phyloP scores from a whole-genome alignment of 208 protist species.

The Herpetomonas samuelpessoai region DNA sequence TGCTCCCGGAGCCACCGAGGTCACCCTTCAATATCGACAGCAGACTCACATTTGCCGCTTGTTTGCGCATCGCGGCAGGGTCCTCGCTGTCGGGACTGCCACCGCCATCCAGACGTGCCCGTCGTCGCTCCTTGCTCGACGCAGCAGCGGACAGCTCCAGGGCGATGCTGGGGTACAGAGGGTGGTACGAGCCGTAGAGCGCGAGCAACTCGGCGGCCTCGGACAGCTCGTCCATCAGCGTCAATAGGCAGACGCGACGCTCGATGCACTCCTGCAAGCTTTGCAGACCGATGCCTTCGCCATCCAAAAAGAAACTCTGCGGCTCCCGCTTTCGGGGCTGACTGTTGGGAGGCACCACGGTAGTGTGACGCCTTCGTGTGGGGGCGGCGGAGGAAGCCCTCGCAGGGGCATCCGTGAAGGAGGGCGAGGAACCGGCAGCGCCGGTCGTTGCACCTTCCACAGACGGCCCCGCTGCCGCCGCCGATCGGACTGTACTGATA shows the following conservation, averaged over 20 bases:
- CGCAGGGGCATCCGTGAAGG: too few relatives aligned
- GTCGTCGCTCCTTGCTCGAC: slow-evolving; percentile 1
- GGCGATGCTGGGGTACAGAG: slow-evolving; percentile 58
- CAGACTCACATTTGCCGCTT: too few relatives aligned
- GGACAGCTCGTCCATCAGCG: slow-evolving; percentile 40
- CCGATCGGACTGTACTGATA: background rate
- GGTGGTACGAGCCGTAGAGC: slow-evolving; percentile 37
- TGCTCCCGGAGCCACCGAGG: background rate
- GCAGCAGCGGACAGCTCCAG: slow-evolving; percentile 48
- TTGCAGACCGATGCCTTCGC: slow-evolving; percentile 49
- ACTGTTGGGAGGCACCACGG: slow-evolving; percentile 4
- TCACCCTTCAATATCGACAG: too few relatives aligned
- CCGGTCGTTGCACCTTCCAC: background rate
- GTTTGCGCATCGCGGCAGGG: slow-evolving; percentile 6
- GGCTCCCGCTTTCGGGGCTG: background rate
- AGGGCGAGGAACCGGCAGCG: background rate
- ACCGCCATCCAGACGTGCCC: background rate
- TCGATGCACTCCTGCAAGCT: slow-evolving; percentile 73
- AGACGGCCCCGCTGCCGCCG: background rate
- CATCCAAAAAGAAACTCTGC: slow-evolving; percentile 28
- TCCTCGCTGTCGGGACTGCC: background rate
- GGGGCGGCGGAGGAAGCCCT: background rate
- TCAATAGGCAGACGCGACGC: slow-evolving; percentile 68
- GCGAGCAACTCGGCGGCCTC: slow-evolving; percentile 59
- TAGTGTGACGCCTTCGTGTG: background rate